Evolutionary conservation across 1,139 yeast species (phyloP), one percentile per base, ranked within the genome.

Genomic region (Petasospora fabianii): DNA sequence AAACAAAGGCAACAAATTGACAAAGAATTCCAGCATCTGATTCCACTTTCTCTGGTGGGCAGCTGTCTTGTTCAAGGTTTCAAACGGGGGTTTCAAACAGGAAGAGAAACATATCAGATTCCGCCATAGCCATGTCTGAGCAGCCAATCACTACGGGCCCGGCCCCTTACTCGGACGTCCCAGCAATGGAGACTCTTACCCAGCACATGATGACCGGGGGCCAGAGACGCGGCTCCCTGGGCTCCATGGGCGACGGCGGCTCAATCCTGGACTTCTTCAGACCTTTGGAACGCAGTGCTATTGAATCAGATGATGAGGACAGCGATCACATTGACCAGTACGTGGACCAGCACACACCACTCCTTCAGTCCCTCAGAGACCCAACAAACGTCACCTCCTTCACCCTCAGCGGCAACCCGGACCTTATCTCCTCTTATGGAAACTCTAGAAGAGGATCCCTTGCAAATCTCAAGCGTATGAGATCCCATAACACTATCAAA

Each of bases 181-280:
- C 54, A 11, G 46, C 48, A 2, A 28, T 40, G 12, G 55, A 50
- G 33, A 37, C 47, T 1, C 41, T 48, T 34, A 43, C 51, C 1
- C 49, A 51, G 30, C 49, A 50, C 28, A 30, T 52, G 34, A 33
- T 52, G 34, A 33, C 47, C 38, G 30, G 44, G 2, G 37, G 34
- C 7, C 32, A 46, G 7, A 48, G 55, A 44, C 39, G 51, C 13
- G 42, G 41, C 24, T 51, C 57, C 1, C 38, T 50, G 6, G 30
- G 41, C 27, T 44, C 48, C 22, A 13, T 37, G 12, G 39, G 41
- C 11, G 46, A 41, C 16, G 46, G 46, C 9, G 54, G 51, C 18
- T 48, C 48, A 15, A 46, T 53, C 22, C 30, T 53, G 13, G 57
- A 53, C 38, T 40, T 53, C 35, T 53, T 53, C 41, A 42, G 46